Evolutionary conservation across 257 asterid genomes (phyloP).

Genomic region (Nemophila menziesii): DNA sequence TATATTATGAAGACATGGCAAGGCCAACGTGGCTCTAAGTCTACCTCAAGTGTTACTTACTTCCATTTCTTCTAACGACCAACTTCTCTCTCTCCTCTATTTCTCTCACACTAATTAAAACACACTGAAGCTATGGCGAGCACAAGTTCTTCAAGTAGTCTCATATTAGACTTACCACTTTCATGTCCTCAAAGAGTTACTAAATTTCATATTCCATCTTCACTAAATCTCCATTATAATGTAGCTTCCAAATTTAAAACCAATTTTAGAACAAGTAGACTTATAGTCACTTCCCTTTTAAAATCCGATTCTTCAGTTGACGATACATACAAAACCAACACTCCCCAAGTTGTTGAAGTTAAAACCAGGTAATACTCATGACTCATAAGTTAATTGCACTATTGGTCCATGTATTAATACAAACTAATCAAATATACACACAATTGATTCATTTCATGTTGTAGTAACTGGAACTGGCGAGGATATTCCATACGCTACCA

Average conservation of each 20-base stretch:
- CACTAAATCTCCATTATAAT: slow-evolving; percentile 13
- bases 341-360: slow-evolving; percentile 17
- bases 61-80: background rate
- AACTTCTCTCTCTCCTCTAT: background rate
- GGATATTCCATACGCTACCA: slow-evolving; percentile 81
- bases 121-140: slow-evolving; percentile 25
- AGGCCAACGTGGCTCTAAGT: slow-evolving; percentile 5
- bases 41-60: slow-evolving; percentile 7
- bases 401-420: background rate
- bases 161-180: slow-evolving; percentile 22
- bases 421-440: background rate
- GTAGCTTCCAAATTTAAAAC: slow-evolving; percentile 11
- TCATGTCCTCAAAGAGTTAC: slow-evolving; percentile 13
- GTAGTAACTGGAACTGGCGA: slow-evolving; percentile 83
- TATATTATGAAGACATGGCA: background rate
- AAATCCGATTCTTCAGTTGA: slow-evolving; percentile 29
- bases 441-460: slow-evolving; percentile 7
- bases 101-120: background rate
- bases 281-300: slow-evolving; percentile 26
- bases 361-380: slow-evolving; percentile 34
- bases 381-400: background rate
- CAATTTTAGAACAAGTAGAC: slow-evolving; percentile 8
- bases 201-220: slow-evolving; percentile 6
- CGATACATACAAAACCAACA: slow-evolving; percentile 20
- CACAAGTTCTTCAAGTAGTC: slow-evolving; percentile 16